Conservation (phyloP, 192 early-diverging fungal genomes). For the Rhizoclosmatium sp. region DNA sequence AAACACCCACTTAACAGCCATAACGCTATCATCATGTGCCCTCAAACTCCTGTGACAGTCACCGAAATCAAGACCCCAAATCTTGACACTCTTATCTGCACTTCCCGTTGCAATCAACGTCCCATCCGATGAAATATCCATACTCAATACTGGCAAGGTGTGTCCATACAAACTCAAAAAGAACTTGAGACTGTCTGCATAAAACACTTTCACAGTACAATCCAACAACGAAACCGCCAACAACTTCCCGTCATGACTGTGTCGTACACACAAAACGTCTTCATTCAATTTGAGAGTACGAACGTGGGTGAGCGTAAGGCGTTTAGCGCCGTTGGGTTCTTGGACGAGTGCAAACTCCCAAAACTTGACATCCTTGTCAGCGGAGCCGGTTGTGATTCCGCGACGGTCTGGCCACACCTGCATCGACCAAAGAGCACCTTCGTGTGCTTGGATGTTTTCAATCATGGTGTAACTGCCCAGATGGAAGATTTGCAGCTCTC, state of each 20-base stretch:
- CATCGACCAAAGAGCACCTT: constrained; percentile 87
- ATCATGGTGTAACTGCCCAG: constrained; percentile 82
- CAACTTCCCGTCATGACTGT: constrained; percentile 85
- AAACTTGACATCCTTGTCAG: constrained; percentile 96
- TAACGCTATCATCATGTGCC: constrained; percentile 94
- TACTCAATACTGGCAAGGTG: constrained; percentile 95
- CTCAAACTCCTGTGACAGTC: constrained; percentile 96
- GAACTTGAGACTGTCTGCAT: constrained; percentile 95
- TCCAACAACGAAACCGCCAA: constrained; percentile 94
- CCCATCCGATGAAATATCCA: constrained; percentile 98
- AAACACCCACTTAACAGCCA: constrained; percentile 86
- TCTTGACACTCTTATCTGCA: constrained; percentile 96
- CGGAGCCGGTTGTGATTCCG: constrained; percentile 90
- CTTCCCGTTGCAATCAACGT: constrained; percentile 92
- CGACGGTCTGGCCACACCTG: constrained; percentile 85
- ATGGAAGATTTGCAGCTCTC: constrained; percentile 90
- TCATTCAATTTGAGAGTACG: constrained; percentile 95
- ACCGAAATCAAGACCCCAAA: constrained; percentile 99
- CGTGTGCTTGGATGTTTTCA: constrained; percentile 91
- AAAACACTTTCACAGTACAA: constrained; percentile 96
- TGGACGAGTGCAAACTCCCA: constrained; percentile 91
- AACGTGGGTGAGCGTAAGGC: constrained; percentile 82
- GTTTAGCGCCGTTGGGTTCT: constrained; percentile 51
- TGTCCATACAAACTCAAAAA: constrained; percentile 97
- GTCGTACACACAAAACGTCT: constrained; percentile 85